Conservation (phyloP, 352 stramenopile genomes). For the Globisporangium parvum region DNA sequence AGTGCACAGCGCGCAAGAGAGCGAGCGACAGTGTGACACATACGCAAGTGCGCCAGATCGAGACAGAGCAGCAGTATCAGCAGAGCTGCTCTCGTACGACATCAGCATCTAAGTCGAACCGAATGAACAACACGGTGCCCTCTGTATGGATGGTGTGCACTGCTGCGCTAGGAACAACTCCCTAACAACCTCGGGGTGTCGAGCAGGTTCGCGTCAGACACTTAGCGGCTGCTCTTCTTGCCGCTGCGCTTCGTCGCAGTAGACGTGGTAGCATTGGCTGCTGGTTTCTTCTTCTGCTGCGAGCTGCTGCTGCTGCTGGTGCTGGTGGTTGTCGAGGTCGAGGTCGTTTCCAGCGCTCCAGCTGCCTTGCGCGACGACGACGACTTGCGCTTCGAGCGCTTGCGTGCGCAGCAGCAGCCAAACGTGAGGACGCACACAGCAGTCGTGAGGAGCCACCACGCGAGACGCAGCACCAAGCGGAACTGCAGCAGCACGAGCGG, state of each 20-base stretch:
- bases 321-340: conserved; percentile 14
- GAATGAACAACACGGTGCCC: too few relatives aligned
- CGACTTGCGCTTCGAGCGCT: conserved; percentile 40
- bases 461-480: conserved; percentile 38
- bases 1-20: not conserved
- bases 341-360: conserved; percentile 1
- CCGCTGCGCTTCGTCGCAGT: not conserved
- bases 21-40: too few relatives aligned
- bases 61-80: not conserved
- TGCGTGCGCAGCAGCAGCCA: conserved; percentile 50
- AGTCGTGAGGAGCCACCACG: conserved; percentile 55
- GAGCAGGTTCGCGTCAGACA: too few relatives aligned
- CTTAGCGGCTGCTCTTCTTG: conserved; percentile 12
- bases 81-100: not conserved
- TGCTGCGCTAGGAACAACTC: too few relatives aligned
- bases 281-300: conserved; percentile 7
- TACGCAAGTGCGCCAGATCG: too few relatives aligned
- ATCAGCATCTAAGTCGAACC: not conserved
- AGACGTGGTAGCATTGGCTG: not conserved
- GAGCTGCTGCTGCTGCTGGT: not conserved
- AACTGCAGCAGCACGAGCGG: conserved; percentile 46
- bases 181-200: too few relatives aligned
- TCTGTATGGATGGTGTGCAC: too few relatives aligned
- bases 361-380: conserved; percentile 17
- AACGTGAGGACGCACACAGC: conserved; percentile 41